Evolutionary conservation across 129 eudicot genomes (phyloP).

Genomic region (Ambrosia artemisiifolia): DNA sequence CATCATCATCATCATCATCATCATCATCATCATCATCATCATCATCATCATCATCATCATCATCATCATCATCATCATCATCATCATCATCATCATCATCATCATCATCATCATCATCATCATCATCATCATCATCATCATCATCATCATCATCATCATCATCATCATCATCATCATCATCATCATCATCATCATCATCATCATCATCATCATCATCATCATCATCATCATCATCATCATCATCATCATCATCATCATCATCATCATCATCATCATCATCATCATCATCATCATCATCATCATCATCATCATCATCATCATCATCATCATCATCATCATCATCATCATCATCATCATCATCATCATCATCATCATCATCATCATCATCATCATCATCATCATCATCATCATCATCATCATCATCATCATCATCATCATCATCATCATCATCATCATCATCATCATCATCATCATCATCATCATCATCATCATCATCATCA

Average conservation of each 20-base stretch:
- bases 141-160: slow-evolving; percentile 1
- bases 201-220: slow-evolving; percentile 10
- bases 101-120: slow-evolving; percentile 9
- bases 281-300: not conserved
- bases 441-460: not conserved
- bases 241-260: not conserved
- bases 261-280: not conserved
- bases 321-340: not conserved
- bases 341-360: not conserved
- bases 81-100: not conserved
- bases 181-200: not conserved
- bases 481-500: not conserved
- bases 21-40: not conserved
- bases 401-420: slow-evolving; percentile 4
- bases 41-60: slow-evolving; percentile 3
- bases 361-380: not conserved
- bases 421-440: not conserved
- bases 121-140: not conserved
- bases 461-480: slow-evolving; percentile 1
- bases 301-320: slow-evolving; percentile 12
- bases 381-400: not conserved
- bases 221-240: not conserved
- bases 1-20: slow-evolving; percentile 8
- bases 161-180: not conserved
- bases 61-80: not conserved